phyloP scores from a whole-genome alignment of 768 basidiomycete genomes.

The Hypholoma fasciculare region DNA sequence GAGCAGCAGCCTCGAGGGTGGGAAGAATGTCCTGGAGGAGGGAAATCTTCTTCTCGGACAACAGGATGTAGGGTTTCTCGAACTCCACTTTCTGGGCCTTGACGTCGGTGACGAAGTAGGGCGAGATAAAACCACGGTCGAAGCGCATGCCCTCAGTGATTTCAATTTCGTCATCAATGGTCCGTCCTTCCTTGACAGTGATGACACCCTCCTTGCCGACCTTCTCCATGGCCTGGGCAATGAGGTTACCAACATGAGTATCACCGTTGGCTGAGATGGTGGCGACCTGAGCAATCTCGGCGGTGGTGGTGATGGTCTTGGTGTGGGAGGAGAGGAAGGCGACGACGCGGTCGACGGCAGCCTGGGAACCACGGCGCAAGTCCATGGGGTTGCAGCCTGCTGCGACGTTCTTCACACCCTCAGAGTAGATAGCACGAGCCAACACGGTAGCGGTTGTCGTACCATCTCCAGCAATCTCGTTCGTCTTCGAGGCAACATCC shows the following conservation, averaged over 20 bases:
- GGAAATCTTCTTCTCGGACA: conserved; percentile 98
- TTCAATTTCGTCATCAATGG: conserved; percentile 98
- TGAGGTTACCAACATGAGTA: conserved; percentile 87
- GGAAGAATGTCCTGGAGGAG: conserved; percentile 94
- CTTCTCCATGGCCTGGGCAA: conserved; percentile 99
- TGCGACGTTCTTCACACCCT: conserved; percentile 99
- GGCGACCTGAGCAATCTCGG: conserved; percentile 99
- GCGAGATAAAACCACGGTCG: conserved; percentile 97
- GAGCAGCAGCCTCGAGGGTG: conserved; percentile 78
- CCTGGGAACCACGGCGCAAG: conserved; percentile 96
- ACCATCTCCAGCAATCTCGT: conserved; percentile 96
- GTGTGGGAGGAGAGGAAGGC: conserved; percentile 86
- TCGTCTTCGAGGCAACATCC: conserved; percentile 95
- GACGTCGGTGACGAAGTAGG: conserved; percentile 98
- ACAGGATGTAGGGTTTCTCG: conserved; percentile 92
- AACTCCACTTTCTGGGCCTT: conserved; percentile 95
- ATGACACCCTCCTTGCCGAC: conserved; percentile 99
- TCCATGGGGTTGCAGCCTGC: conserved; percentile 99
- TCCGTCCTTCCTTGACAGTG: conserved; percentile 98
- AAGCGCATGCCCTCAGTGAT: conserved; percentile 99
- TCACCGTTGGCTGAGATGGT: conserved; percentile 88
- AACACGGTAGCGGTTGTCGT: conserved; percentile 98
- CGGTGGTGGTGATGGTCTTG: conserved; percentile 93
- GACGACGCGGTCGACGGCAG: conserved; percentile 94
- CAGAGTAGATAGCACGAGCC: conserved; percentile 95